Evolutionary conservation across 2,329 filamentous ascomycete species (phyloP), one percentile per base, ranked within the genome.

Genomic region (Stemphylium vesicarium): DNA sequence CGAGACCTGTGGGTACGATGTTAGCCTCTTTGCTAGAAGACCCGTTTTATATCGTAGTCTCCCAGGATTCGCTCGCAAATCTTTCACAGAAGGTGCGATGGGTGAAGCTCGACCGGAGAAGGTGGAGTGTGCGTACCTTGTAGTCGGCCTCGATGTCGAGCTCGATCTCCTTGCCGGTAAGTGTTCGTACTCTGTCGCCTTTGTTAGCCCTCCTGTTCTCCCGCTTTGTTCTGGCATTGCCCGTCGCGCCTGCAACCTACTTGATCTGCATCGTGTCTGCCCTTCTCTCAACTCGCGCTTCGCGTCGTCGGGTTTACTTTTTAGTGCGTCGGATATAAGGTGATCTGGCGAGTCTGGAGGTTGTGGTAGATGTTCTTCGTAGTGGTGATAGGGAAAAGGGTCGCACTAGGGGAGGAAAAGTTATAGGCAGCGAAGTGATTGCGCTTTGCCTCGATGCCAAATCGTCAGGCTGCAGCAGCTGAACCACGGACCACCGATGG

Each of bases 91-190:
- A 10, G 12, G 4, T 11, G 22, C 26, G 4, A 16, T 20, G 22
- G 6, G 12, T 26, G 4, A 15, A 11, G 8, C 13, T 26, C 7
- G 18, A 7, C 13, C 13, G 1, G 31, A 20, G 6, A 12, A 18
- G 11, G 20, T 35, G 42, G 20, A 16, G 18, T 9, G 20, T 45
- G 47, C 73, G 67, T 79, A 96, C 93, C 85, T 93, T 96, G 84
- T 96, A 96, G 72, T 92, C 88, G 48, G 87, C 84, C 82, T 98
- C 95, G 75, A 99, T 96, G 74, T 98, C 93, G 70, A 99, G 87
- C 84, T 98, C 94, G 77, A 98, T 98, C 81, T 99, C 92, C 83
- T 98, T 98, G 74, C 95, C 95, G 62, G 95, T 98, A 63, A 99
- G 88, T 60, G 95, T 99, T 75, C 95, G 90, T 75, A 99, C 94